Conservation (phyloP, 495 filamentous ascomycete genomes). For the Penicillium taxi region DNA sequence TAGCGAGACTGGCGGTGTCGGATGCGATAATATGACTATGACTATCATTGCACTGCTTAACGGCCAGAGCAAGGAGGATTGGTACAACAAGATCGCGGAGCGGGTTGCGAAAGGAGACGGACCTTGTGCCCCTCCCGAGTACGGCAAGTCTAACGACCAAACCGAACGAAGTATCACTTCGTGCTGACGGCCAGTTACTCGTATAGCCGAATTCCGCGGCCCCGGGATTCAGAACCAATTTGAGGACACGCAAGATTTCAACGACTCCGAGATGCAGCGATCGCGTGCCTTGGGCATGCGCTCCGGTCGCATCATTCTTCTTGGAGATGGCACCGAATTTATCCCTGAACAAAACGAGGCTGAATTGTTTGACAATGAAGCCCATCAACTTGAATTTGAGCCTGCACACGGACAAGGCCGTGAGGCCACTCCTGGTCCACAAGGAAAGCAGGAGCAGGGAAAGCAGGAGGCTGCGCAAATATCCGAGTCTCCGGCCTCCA, state of each 20-base stretch:
- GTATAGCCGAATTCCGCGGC: slow-evolving; percentile 89
- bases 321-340: slow-evolving; percentile 89
- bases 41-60: slow-evolving; percentile 78
- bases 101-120: slow-evolving; percentile 95
- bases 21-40: slow-evolving; percentile 99
- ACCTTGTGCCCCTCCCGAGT: slow-evolving; percentile 97
- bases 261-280: slow-evolving; percentile 73
- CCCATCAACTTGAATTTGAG: slow-evolving; percentile 54
- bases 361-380: slow-evolving; percentile 89
- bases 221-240: slow-evolving; percentile 74
- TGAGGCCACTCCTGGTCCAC: slow-evolving; percentile 54
- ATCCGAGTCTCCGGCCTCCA: slow-evolving; percentile 44
- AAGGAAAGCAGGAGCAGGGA: slow-evolving; percentile 23
- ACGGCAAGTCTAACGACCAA: slow-evolving; percentile 71
- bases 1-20: slow-evolving; percentile 94
- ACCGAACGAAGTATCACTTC: slow-evolving; percentile 34
- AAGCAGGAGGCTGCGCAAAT: slow-evolving; percentile 26
- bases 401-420: slow-evolving; percentile 38
- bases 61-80: slow-evolving; percentile 90
- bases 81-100: slow-evolving; percentile 92
- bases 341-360: slow-evolving; percentile 77
- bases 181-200: slow-evolving; percentile 41
- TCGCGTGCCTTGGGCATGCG: slow-evolving; percentile 53
- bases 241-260: slow-evolving; percentile 88
- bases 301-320: slow-evolving; percentile 78